phyloP scores from a whole-genome alignment of 495 filamentous ascomycete genomes.

The Bryoglossum gracile region DNA sequence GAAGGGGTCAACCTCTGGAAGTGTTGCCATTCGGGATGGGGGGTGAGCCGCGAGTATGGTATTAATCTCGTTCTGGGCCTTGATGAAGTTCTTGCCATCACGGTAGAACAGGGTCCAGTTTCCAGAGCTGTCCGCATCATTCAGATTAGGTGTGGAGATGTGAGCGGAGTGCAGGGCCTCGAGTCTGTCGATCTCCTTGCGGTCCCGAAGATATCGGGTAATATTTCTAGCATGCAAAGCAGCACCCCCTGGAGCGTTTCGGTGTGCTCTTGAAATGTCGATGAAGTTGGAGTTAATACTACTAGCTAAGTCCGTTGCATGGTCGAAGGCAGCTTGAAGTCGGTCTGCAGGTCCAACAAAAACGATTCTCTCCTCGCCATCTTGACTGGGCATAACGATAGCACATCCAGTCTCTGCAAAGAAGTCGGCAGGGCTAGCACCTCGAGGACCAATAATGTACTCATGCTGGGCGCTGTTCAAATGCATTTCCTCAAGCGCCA shows the following conservation, averaged over 20 bases:
- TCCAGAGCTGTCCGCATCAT: conserved; percentile 48
- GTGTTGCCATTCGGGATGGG: conserved; percentile 60
- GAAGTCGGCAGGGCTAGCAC: conserved; percentile 73
- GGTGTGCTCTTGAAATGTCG: conserved; percentile 70
- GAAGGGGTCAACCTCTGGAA: conserved; percentile 77
- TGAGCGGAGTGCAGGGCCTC: conserved; percentile 71
- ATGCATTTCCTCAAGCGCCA: conserved; percentile 64
- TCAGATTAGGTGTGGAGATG: conserved; percentile 61
- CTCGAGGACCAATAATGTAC: conserved; percentile 80
- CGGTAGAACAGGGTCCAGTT: conserved; percentile 81
- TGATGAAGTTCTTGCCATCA: conserved; percentile 74
- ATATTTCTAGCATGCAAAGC: conserved; percentile 74
- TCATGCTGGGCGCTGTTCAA: conserved; percentile 78
- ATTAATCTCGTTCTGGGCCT: conserved; percentile 73
- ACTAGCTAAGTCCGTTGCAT: conserved; percentile 72
- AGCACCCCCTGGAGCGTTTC: conserved; percentile 61
- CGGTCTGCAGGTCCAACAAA: conserved; percentile 72
- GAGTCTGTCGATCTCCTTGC: conserved; percentile 67
- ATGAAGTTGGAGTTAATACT: conserved; percentile 72
- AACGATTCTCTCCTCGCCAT: conserved; percentile 72
- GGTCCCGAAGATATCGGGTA: conserved; percentile 73
- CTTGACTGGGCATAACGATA: conserved; percentile 66
- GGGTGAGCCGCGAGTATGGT: conserved; percentile 73
- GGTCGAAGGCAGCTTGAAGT: conserved; percentile 65
- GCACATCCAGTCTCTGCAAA: conserved; percentile 85